phyloP scores from a whole-genome alignment of 352 stramenopile genomes.

The Phytophthora pisi region DNA sequence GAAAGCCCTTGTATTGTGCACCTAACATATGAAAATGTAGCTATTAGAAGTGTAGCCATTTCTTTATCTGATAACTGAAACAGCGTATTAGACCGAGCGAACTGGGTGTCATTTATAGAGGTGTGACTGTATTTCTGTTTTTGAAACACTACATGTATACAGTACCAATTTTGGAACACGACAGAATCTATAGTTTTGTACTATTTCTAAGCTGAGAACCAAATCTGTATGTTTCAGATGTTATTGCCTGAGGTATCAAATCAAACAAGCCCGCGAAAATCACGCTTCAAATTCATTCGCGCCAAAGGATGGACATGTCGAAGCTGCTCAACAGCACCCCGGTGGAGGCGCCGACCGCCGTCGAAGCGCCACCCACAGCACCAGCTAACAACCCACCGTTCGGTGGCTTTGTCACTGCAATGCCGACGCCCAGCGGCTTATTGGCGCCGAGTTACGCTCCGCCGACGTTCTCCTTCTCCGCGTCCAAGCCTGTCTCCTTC shows the following conservation, averaged over 20 bases:
- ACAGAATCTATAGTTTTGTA: no score
- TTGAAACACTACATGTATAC: no score
- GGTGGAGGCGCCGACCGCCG: background rate
- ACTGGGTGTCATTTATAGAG: no score
- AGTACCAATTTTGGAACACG: no score
- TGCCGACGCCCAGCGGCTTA: background rate
- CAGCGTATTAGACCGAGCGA: no score
- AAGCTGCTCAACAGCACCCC: conserved; percentile 4
- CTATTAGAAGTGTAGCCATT: no score
- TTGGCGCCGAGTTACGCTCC: background rate
- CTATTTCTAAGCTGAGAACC: background rate
- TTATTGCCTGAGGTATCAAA: background rate
- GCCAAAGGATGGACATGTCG: conserved; percentile 12
- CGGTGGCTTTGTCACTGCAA: background rate
- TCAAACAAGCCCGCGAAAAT: background rate
- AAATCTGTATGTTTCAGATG: background rate
- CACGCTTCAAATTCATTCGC: background rate
- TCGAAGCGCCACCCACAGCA: background rate
- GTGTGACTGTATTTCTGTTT: no score
- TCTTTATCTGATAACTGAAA: no score
- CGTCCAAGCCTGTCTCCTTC: background rate
- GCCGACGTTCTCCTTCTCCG: background rate
- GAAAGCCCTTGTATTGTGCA: no score
- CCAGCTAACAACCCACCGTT: background rate
- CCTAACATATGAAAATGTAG: no score